These are phyloP conservation scores for Epichloe hybrida DNA, from an alignment of 2,329 filamentous ascomycete genomes.

Conservation along the genomic window DNA sequence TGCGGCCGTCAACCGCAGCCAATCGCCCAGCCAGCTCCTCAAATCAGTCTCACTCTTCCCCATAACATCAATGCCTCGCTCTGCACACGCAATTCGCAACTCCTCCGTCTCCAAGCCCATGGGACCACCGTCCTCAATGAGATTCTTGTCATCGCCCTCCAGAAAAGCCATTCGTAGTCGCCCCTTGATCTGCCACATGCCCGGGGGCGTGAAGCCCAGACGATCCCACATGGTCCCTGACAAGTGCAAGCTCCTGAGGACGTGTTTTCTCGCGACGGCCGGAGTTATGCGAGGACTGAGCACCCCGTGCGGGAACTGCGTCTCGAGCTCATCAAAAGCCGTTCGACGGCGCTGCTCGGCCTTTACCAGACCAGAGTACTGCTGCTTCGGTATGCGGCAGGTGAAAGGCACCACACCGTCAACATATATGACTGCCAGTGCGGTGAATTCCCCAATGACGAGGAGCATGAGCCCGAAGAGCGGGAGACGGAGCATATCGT, in stretches of 20 bases:
- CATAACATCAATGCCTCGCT: slow-evolving; percentile 49
- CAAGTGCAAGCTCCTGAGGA: slow-evolving; percentile 30
- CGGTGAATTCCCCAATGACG: slow-evolving; percentile 76
- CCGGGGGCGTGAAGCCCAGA: slow-evolving; percentile 31
- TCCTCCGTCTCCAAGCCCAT: slow-evolving; percentile 47
- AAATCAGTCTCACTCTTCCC: slow-evolving; percentile 45
- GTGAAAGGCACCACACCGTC: slow-evolving; percentile 61
- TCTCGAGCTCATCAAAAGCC: slow-evolving; percentile 32
- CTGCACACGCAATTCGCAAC: slow-evolving; percentile 54
- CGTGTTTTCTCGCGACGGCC: slow-evolving; percentile 21
- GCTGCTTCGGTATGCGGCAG: slow-evolving; percentile 70
- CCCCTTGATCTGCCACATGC: slow-evolving; percentile 41
- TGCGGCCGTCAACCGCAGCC: slow-evolving; percentile 32
- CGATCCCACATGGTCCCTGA: slow-evolving; percentile 37
- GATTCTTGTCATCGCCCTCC: slow-evolving; percentile 54
- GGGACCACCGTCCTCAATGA: slow-evolving; percentile 47
- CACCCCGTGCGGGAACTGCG: slow-evolving; percentile 19
- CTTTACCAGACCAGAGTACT: slow-evolving; percentile 41
- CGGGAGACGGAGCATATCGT: slow-evolving; percentile 67
- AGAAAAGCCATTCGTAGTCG: slow-evolving; percentile 47
- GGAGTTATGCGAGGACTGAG: slow-evolving; percentile 19
- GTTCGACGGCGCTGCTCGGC: slow-evolving; percentile 37
- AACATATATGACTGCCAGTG: slow-evolving; percentile 60
- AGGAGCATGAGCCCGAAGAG: slow-evolving; percentile 64
- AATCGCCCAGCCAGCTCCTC: slow-evolving; percentile 29